Evolutionary conservation across 257 asterid species (phyloP).

Genomic region (Ajuga chamaepitys): DNA sequence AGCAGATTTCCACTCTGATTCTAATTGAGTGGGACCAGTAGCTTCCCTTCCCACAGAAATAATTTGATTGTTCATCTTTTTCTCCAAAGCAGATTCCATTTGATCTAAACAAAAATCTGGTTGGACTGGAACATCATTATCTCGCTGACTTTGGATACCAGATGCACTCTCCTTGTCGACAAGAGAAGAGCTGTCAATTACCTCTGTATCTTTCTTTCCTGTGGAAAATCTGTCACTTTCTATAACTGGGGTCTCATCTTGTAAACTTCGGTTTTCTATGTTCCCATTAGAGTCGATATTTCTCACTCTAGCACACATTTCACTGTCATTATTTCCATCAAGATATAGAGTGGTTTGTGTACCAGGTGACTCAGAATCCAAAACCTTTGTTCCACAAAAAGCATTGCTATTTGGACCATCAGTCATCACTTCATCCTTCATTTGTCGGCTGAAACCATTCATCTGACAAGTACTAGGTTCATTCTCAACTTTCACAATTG

Average conservation of each 20-base stretch:
- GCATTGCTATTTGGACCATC: conserved; percentile 30
- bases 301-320: conserved; percentile 22
- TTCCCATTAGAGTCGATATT: conserved; percentile 36
- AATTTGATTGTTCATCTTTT: conserved; percentile 29
- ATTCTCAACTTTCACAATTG: conserved; percentile 32
- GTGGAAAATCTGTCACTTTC: conserved; percentile 25
- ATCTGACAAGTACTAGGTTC: conserved; percentile 35
- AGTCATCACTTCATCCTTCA: conserved; percentile 18
- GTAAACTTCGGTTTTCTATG: conserved; percentile 26
- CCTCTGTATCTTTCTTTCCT: conserved; percentile 36
- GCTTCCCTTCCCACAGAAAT: conserved; percentile 27
- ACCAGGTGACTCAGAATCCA: conserved; percentile 49
- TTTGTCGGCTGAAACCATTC: conserved; percentile 41
- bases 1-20: conserved; percentile 28
- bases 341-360: conserved; percentile 28
- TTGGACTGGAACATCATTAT: conserved; percentile 26
- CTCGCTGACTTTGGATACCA: conserved; percentile 27
- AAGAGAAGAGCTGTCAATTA: conserved; percentile 23
- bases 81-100: conserved; percentile 29
- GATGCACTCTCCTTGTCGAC: conserved; percentile 26
- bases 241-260: conserved; percentile 25
- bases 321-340: conserved; percentile 40
- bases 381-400: conserved; percentile 30
- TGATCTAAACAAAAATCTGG: conserved; percentile 28
- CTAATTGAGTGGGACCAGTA: conserved; percentile 34